These are phyloP conservation scores for Neltuma alba DNA, from an alignment of 306 rosid genomes.

Conservation along the genomic window DNA sequence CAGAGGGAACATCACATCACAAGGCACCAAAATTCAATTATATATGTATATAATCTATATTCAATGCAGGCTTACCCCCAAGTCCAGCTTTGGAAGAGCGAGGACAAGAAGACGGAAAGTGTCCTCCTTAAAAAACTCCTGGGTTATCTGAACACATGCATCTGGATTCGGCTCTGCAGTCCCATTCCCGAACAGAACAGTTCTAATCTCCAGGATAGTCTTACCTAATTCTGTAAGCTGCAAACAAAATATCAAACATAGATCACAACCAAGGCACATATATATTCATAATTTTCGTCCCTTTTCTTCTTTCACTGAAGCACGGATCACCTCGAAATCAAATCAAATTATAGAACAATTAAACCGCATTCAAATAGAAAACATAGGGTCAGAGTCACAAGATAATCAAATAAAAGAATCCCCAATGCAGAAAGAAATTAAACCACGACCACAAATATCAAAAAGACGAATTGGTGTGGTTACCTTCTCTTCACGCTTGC, in stretches of 20 bases:
- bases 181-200: slow-evolving; percentile 59
- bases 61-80: slow-evolving; percentile 50
- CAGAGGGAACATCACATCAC: no score
- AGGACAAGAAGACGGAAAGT: slow-evolving; percentile 54
- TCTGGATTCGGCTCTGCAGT: slow-evolving; percentile 63
- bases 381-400: not conserved
- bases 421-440: not conserved
- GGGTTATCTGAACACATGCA: slow-evolving; percentile 65
- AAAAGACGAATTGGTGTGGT: not conserved
- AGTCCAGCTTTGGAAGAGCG: slow-evolving; percentile 51
- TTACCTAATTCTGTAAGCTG: slow-evolving; percentile 54
- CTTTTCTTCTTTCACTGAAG: not conserved
- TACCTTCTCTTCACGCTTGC: slow-evolving; percentile 64
- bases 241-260: not conserved
- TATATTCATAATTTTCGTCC: not conserved
- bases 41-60: not conserved
- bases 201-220: slow-evolving; percentile 51
- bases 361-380: not conserved
- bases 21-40: not conserved
- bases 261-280: not conserved
- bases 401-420: not conserved
- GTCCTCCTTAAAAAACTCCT: slow-evolving; percentile 64
- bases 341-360: not conserved
- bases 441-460: not conserved
- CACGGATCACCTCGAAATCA: not conserved